Evolutionary conservation across 495 filamentous ascomycete genomes (phyloP).

Genomic region (Xylaria longipes): DNA sequence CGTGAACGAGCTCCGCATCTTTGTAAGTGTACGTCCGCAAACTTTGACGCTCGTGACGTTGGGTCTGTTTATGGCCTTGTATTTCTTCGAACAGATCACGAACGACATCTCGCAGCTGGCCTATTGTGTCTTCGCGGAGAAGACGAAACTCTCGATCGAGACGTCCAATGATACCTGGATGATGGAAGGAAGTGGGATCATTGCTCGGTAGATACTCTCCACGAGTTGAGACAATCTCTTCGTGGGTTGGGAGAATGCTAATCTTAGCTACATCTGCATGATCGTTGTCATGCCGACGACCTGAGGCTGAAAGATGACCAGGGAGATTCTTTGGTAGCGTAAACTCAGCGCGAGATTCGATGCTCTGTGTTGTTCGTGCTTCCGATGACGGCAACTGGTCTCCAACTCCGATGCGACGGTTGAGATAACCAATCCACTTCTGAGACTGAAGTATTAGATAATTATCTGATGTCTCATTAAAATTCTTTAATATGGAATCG

Average conservation of each 20-base stretch:
- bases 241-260: constrained; percentile 65
- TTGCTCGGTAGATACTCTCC: constrained; percentile 66
- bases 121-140: constrained; percentile 69
- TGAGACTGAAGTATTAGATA: constrained; percentile 39
- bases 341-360: constrained; percentile 40
- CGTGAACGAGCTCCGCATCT: constrained; percentile 40
- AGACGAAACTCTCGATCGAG: constrained; percentile 76
- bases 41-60: constrained; percentile 30
- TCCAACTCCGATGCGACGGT: constrained; percentile 37
- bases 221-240: constrained; percentile 62
- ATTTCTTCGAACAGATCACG: constrained; percentile 45
- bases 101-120: constrained; percentile 66
- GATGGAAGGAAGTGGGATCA: constrained; percentile 59
- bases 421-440: constrained; percentile 39
- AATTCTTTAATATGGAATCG: background rate
- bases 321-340: constrained; percentile 55
- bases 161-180: constrained; percentile 62
- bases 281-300: constrained; percentile 73
- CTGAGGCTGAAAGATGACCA: constrained; percentile 57
- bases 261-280: constrained; percentile 64
- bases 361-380: constrained; percentile 7
- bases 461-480: constrained; percentile 33
- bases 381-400: constrained; percentile 25
- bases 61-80: constrained; percentile 14
- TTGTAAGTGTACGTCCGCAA: constrained; percentile 49